Base-by-base conservation (phyloP, 2,329 filamentous ascomycete species). In the Chrysoporthe austroafricana region DNA sequence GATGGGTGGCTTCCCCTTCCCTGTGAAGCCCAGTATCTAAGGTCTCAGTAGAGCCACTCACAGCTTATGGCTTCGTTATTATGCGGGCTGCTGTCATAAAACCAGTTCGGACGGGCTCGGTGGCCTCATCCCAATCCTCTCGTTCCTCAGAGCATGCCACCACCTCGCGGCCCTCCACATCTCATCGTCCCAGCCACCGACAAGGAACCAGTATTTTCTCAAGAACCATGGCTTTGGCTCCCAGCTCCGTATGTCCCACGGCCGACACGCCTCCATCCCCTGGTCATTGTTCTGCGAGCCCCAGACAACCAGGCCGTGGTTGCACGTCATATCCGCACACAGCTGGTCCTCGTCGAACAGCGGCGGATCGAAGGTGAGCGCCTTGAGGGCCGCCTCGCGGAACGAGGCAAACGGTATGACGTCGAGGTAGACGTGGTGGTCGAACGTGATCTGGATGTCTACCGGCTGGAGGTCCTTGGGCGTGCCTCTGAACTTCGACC, bases 211-310 rank as follows among this genome's bases (percentile, higher is more conserved):
- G 69, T 80, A 82, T 70, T 83, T 83, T 52, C 77, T 76, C 50
- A 82, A 64, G 68, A 82, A 83, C 81, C 80, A 83, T 2, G 74
- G 70, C 65, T 76, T 77, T 2, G 78, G 80, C 68, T 83, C 81
- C 81, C 81, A 83, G 66, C 79, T 80, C 14, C 81, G 76, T 46
- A 74, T 73, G 64, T 81, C 81, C 81, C 81, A 83, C 0, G 81
- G 78, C n/a, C 80, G 77, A 18, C 78, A 77, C 5, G 78, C 77
- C 16, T 73, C 70, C 73, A 79, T 78, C 36, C 74, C 74, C 63
- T 43, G 67, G 43, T 63, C 64, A 62, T 71, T 74, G 26, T 71
- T 74, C 46, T 74, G 71, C 36, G 75, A 73, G 6, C 79, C 79
- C 78, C 79, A 81, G 69, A 79, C 80, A 7, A 78, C 70, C 58